Evolutionary conservation across 257 asterid genomes (phyloP).

Genomic region (Solanum tarapatanum): DNA sequence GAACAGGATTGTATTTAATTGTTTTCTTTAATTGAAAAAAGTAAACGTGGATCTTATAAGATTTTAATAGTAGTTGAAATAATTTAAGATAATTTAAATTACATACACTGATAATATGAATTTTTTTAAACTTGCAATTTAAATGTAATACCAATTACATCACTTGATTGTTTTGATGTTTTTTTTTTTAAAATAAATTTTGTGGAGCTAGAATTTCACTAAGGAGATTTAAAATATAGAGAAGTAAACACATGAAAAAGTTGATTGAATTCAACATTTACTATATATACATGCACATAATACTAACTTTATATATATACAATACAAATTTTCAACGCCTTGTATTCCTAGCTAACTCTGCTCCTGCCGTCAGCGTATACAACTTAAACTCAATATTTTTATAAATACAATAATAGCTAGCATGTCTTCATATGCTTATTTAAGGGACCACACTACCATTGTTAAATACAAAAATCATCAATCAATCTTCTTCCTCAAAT

Average conservation of each 20-base stretch:
- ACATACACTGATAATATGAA: background rate
- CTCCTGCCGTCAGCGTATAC: fast-evolving
- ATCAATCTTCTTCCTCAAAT: background rate
- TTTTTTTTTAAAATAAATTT: fast-evolving
- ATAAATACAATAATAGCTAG: background rate
- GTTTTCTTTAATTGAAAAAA: background rate
- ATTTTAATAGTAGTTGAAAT: background rate
- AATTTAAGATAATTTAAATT: background rate
- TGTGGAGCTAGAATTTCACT: background rate
- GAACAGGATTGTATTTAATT: background rate
- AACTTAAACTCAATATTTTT: background rate
- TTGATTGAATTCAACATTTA: background rate
- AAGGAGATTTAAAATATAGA: background rate
- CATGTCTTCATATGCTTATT: background rate
- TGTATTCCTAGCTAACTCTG: background rate
- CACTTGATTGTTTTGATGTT: background rate
- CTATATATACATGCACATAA: background rate
- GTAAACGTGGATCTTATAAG: background rate
- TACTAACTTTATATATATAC: background rate
- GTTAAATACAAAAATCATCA: background rate
- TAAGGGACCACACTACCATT: background rate
- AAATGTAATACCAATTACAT: background rate
- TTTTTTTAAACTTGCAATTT: background rate
- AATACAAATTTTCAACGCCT: background rate
- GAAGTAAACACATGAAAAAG: background rate